phyloP scores from a whole-genome alignment of 2,329 filamentous ascomycete species.

The Ceratocystis cacaofunesta region DNA sequence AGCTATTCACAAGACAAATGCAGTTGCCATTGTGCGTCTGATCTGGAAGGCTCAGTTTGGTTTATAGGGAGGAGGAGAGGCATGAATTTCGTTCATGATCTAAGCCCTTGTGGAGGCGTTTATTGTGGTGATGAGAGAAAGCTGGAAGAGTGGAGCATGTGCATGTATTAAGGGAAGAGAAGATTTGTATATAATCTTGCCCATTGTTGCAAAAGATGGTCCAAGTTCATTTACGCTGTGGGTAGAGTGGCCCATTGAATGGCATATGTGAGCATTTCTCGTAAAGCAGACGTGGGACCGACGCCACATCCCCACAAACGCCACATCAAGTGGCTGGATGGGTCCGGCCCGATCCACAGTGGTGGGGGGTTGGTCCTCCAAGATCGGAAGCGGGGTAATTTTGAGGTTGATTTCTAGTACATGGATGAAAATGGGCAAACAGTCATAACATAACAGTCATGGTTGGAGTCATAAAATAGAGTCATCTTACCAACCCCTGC shows the following conservation, averaged over 20 bases:
- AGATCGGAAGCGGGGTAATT: not conserved
- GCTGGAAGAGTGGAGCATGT: not conserved
- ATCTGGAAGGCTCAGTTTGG: conserved; percentile 2
- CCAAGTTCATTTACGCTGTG: too few relatives aligned
- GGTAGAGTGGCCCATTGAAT: too few relatives aligned
- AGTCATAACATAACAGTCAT: not conserved
- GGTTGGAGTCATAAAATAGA: not conserved
- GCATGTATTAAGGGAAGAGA: not conserved
- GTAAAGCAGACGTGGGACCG: not conserved
- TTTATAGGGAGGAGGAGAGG: not conserved
- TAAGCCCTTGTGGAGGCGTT: not conserved
- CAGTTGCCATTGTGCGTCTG: not conserved
- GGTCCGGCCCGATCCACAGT: conserved; percentile 2
- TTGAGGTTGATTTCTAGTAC: not conserved
- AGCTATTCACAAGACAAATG: not conserved
- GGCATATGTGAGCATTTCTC: not conserved
- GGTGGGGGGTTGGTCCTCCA: not conserved
- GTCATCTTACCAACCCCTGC: not conserved
- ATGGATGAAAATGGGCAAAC: not conserved
- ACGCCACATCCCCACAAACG: not conserved
- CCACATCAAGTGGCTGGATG: not conserved
- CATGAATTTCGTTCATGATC: not conserved
- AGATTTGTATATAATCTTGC: too few relatives aligned
- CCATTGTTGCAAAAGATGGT: too few relatives aligned
- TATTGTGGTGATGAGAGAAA: not conserved